Conservation (phyloP, 2,329 filamentous ascomycete species). For the Colletotrichum musae region DNA sequence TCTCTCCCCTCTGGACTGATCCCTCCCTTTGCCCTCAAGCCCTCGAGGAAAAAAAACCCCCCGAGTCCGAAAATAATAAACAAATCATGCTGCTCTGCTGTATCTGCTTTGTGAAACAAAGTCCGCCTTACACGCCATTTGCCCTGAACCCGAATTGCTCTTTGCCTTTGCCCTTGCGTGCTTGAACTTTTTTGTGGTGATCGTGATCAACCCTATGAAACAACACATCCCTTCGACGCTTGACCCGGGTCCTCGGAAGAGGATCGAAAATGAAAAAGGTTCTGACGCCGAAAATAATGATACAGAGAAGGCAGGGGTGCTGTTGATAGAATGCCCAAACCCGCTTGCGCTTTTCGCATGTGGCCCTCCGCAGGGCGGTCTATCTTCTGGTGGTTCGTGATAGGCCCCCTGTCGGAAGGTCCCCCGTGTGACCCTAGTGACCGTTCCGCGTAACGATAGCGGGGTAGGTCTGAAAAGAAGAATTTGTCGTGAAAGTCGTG, state of each 20-base stretch:
- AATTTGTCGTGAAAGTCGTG: conserved; percentile 47
- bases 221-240: conserved; percentile 37
- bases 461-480: conserved; percentile 42
- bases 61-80: conserved; percentile 45
- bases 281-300: conserved; percentile 54
- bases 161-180: conserved; percentile 43
- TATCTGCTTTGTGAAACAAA: conserved; percentile 46
- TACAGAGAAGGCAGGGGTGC: conserved; percentile 60
- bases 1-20: conserved; percentile 12
- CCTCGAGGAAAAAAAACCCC: conserved; percentile 45
- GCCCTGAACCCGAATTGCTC: conserved; percentile 40
- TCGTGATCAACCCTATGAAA: conserved; percentile 48
- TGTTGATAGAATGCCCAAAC: conserved; percentile 56
- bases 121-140: conserved; percentile 48
- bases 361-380: conserved; percentile 51
- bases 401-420: conserved; percentile 21
- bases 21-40: conserved; percentile 38
- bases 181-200: conserved; percentile 48
- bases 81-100: conserved; percentile 45
- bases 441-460: conserved; percentile 47
- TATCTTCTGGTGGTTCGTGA: conserved; percentile 42
- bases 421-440: conserved; percentile 46
- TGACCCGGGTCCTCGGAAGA: conserved; percentile 44
- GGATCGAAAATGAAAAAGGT: conserved; percentile 46
- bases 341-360: conserved; percentile 57